Conservation (phyloP, 1,284 basidiomycete genomes). For the Leccinum pachyderme region DNA sequence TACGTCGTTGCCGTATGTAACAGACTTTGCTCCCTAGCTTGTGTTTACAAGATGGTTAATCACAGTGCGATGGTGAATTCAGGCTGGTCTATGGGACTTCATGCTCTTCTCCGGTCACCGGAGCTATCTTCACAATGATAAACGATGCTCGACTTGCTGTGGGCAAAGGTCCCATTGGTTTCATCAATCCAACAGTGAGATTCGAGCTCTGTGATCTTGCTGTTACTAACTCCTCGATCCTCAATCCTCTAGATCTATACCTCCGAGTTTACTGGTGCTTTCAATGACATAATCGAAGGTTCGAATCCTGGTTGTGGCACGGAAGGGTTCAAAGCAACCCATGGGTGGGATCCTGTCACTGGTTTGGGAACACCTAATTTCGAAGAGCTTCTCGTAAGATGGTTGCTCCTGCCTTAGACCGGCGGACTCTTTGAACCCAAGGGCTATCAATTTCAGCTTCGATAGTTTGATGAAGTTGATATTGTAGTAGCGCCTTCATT, state of each 20-base stretch:
- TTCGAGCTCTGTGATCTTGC: not conserved
- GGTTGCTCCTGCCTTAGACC: constrained; percentile 18
- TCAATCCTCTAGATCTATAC: constrained; percentile 23
- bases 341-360: not conserved
- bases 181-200: constrained; percentile 37
- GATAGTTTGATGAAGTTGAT: not conserved
- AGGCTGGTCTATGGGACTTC: constrained; percentile 36
- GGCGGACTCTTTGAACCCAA: not conserved
- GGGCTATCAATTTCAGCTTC: not conserved
- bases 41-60: not conserved
- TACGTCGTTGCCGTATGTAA: constrained; percentile 35
- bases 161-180: constrained; percentile 40
- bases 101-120: constrained; percentile 38
- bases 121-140: constrained; percentile 44
- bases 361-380: constrained; percentile 8
- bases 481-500: not conserved
- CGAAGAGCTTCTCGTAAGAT: constrained; percentile 13
- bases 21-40: not conserved
- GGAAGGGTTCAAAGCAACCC: constrained; percentile 20
- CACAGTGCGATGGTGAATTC: constrained; percentile 36
- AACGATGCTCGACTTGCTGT: constrained; percentile 44
- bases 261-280: constrained; percentile 13
- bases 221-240: not conserved
- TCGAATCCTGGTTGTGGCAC: constrained; percentile 40
- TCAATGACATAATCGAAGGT: constrained; percentile 46